Evolutionary conservation across 148 eudicot species (phyloP), one percentile per base, ranked within the genome.

Genomic region (Rhododendron henanense): DNA sequence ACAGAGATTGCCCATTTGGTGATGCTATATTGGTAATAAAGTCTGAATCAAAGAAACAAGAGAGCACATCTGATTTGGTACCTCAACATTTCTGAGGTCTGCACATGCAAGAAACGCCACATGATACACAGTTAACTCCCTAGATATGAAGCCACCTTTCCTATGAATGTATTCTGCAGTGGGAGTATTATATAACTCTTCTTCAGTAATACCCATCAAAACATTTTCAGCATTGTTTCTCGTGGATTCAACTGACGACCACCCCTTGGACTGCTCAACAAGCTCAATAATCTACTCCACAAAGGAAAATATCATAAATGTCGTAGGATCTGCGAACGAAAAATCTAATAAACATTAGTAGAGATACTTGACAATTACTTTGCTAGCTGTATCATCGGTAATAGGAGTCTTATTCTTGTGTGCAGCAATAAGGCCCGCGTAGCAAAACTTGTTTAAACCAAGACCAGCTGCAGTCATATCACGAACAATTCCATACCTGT

Each of bases 381-480:
- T 95, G 53, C 90, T 28, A 87, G 93, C 90, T 21, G 92, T 90
- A 90, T 94, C 98, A 87, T 91, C 88, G 9, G 94, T 48, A 47
- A 47, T 53, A 83, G 96, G 92, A 28, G 14, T 87, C 92, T 88
- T 93, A 78, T 96, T 96, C 92, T 81, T 92, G 87, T 96, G 99
- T 33, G 96, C 99, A 87, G 93, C 84, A 89, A 96, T 95, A 87
- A 95, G 95, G 77, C 98, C 99, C 55, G 95, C 95, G 91, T 96
- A 96, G 87, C 99, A 96, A 84, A 88, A 96, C 85, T 93, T 95
- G 91, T 96, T 96, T 88, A 96, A 89, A 80, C 99, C 99, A 86
- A 96, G 98, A 87, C 99, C 99, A 88, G 96, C 96, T 28, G 98
- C 94, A 83, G 95, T 96, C 99, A 96, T 96, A 89, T 96, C 99